Evolutionary conservation across 305 asterid genomes (phyloP), one percentile per base, ranked within the genome.

Genomic region (Fraxinus albicans): DNA sequence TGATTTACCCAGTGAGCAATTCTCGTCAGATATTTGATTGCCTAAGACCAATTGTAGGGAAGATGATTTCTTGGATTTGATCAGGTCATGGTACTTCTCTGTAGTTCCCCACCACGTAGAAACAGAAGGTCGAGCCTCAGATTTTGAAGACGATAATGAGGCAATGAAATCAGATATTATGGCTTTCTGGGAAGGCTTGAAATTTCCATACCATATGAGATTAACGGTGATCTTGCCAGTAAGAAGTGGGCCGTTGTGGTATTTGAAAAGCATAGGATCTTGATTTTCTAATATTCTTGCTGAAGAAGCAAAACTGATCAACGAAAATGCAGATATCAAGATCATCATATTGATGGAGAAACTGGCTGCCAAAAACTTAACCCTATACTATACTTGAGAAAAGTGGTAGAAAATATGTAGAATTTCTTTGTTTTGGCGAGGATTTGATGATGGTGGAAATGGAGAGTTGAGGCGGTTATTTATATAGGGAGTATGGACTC

Each of bases 171-270:
- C 93, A 38, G 91, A 76, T 34, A 92, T 80, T 12, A 89, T 89
- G 47, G 92, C 84, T 75, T 87, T 86, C 63, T 90, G 92, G 1
- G 91, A 82, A 0, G 93, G 90, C 27, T 80, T 90, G 88, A 89
- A 92, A 6, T 85, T 84, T 15, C 96, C 96, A 36, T 92, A 92
- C 96, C 96, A 90, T 4, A 29, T 29, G 31, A 29, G 31, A 29
- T 29, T 29, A 29, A 29, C 31, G 31, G 31, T 29, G 31, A 29
- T 86, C 77, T 82, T 82, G 35, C 94, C 94, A 10, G 76, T 81
- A 8, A 90, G 91, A 53, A 92, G 93, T 10, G 92, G 85, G 23
- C 96, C 96, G 13, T 90, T 89, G 86, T 92, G 96, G 85, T 88
- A 92, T 63, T 85, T 80, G 50, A 89, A 83, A 21, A 83, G 36